Percentiles rank a stretch among this genome's conserved stretches.
phyloP scores from a whole-genome alignment of 2,329 filamentous ascomycete genomes.

The Nemania sp. region DNA sequence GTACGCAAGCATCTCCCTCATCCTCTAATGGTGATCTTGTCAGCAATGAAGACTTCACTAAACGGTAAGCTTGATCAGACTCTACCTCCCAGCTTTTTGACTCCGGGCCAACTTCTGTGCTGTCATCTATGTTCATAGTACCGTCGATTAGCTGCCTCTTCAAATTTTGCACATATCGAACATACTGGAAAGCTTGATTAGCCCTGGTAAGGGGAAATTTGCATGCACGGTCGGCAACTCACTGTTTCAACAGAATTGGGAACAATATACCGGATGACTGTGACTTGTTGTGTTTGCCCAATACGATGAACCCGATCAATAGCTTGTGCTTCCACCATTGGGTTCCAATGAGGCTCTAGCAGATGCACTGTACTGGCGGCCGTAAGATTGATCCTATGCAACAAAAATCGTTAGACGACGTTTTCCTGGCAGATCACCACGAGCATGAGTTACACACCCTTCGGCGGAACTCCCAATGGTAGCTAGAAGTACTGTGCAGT shows the following conservation, averaged over 20 bases:
- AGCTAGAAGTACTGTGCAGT: constrained; percentile 39
- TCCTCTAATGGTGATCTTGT: not conserved
- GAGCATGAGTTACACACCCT: constrained; percentile 32
- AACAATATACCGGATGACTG: constrained; percentile 52
- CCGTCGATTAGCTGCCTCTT: not conserved
- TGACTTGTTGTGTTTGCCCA: constrained; percentile 49
- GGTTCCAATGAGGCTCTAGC: constrained; percentile 61
- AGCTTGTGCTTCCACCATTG: constrained; percentile 56
- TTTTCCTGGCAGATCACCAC: not conserved
- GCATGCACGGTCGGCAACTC: not conserved
- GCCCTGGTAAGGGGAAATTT: not conserved
- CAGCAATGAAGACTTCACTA: not conserved
- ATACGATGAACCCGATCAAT: constrained; percentile 54
- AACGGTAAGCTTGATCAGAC: not conserved
- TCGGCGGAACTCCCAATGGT: constrained; percentile 40
- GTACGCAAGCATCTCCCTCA: not conserved
- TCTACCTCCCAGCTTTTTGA: not conserved
- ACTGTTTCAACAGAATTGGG: constrained; percentile 10
- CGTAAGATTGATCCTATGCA: constrained; percentile 50
- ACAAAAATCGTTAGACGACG: not conserved
- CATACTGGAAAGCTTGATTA: not conserved
- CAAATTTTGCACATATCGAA: constrained; percentile 1
- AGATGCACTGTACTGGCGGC: constrained; percentile 55
- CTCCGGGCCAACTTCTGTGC: not conserved
- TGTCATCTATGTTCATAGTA: not conserved